phyloP scores from a whole-genome alignment of 2,329 filamentous ascomycete genomes.

The Emergomyces orientalis region DNA sequence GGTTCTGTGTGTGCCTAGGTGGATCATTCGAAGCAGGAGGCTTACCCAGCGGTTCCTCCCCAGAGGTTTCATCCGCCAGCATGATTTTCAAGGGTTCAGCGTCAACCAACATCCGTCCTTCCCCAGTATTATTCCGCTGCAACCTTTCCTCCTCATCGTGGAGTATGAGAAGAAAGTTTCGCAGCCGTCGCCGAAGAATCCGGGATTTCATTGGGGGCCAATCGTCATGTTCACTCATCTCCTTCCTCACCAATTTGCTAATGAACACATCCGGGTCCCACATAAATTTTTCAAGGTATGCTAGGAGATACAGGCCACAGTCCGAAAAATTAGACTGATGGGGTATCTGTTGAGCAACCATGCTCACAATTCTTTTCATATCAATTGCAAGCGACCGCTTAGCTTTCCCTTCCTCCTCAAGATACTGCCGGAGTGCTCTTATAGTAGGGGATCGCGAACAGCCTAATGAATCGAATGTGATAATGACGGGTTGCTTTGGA shows the following conservation, averaged over 20 bases:
- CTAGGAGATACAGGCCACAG: constrained; percentile 78
- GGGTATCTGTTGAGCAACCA: constrained; percentile 68
- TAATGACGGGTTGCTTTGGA: constrained; percentile 56
- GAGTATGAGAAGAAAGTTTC: constrained; percentile 55
- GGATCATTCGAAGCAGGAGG: not conserved
- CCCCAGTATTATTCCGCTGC: not conserved
- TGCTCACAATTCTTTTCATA: constrained; percentile 43
- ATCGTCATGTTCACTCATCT: constrained; percentile 49
- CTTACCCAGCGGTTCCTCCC: not conserved
- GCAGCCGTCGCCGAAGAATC: constrained; percentile 55
- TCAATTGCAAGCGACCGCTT: constrained; percentile 47
- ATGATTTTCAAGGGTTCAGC: constrained; percentile 14
- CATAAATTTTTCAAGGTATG: constrained; percentile 76
- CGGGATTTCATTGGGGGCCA: constrained; percentile 49
- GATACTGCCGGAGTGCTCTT: constrained; percentile 63
- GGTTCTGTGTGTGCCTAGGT: not conserved
- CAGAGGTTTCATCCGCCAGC: constrained; percentile 5
- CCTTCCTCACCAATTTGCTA: constrained; percentile 53
- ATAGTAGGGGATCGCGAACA: constrained; percentile 54
- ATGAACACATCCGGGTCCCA: constrained; percentile 63
- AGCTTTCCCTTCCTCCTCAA: constrained; percentile 60
- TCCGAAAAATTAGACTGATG: constrained; percentile 76
- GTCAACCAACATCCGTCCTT: constrained; percentile 10
- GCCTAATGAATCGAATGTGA: constrained; percentile 83
- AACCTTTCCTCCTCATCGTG: constrained; percentile 47